A percentile compares a stretch with the other conserved stretches of the same genome.
phyloP scores from a whole-genome alignment of 495 filamentous ascomycete genomes.

The Daldinia childiae region DNA sequence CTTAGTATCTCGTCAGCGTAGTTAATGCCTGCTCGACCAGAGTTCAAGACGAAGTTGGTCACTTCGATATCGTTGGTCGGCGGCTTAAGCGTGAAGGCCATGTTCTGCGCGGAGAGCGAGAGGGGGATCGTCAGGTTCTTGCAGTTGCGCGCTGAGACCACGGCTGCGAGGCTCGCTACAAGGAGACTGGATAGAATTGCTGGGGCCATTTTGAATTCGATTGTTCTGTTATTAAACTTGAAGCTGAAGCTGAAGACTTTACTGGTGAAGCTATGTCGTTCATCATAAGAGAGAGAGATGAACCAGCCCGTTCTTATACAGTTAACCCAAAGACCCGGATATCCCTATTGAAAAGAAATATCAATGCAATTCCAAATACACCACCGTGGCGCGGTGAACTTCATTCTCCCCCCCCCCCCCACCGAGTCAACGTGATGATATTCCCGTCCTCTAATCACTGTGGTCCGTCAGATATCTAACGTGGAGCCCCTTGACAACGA shows the following conservation, averaged over 20 bases:
- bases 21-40: not conserved
- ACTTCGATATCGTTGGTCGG: not conserved
- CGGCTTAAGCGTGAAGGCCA: not conserved
- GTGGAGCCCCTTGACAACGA: not conserved
- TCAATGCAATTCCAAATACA: not conserved
- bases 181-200: not conserved
- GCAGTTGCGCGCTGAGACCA: constrained; percentile 45
- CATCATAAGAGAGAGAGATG: not conserved
- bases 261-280: not conserved
- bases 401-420: not conserved
- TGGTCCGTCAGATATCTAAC: not conserved
- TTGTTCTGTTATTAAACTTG: not conserved
- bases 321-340: not conserved
- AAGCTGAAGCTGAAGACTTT: not conserved
- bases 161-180: constrained; percentile 18
- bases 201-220: not conserved
- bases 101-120: constrained; percentile 48
- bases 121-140: constrained; percentile 51
- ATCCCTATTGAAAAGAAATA: not conserved
- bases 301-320: not conserved
- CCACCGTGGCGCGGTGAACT: not conserved
- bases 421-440: not conserved
- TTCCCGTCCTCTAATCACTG: not conserved
- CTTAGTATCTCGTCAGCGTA: not conserved
- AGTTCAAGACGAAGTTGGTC: not conserved